A percentile compares a stretch with the other conserved stretches of the same genome.
Conservation (phyloP, 768 basidiomycete genomes). For the Gloeostereum incarnatum region DNA sequence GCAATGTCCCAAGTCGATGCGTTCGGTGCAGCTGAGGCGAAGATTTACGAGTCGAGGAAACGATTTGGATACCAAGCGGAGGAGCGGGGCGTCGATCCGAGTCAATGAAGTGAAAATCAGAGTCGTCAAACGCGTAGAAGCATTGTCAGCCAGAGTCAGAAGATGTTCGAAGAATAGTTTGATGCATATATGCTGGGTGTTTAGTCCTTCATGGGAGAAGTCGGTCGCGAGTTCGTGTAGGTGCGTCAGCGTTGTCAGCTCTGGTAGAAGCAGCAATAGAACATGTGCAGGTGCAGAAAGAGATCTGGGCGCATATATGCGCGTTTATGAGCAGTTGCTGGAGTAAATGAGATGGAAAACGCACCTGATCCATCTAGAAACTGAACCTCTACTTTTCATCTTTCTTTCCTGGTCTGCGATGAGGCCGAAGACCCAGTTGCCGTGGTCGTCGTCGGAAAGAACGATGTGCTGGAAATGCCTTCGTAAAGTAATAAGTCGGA, state of each 20-base stretch:
- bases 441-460: slow-evolving; percentile 7
- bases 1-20: slow-evolving; percentile 50
- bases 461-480: slow-evolving; percentile 18
- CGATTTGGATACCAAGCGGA: slow-evolving; percentile 32
- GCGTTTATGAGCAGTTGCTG: slow-evolving; percentile 6
- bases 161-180: slow-evolving; percentile 11
- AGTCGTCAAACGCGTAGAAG: slow-evolving; percentile 28
- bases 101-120: slow-evolving; percentile 48
- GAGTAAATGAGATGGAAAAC: slow-evolving; percentile 16
- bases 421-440: slow-evolving; percentile 15
- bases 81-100: slow-evolving; percentile 40
- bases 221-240: slow-evolving; percentile 31
- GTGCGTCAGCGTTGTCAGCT: slow-evolving; percentile 20
- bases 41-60: slow-evolving; percentile 40
- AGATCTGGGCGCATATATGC: slow-evolving; percentile 16
- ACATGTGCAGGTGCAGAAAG: slow-evolving; percentile 19
- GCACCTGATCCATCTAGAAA: slow-evolving; percentile 39
- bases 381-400: slow-evolving; percentile 15
- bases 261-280: not conserved
- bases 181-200: slow-evolving; percentile 31
- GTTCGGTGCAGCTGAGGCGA: slow-evolving; percentile 49
- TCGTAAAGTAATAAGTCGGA: slow-evolving; percentile 34
- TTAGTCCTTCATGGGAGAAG: slow-evolving; percentile 30
- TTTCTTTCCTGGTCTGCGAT: too few relatives aligned
- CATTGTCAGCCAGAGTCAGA: slow-evolving; percentile 12